These are phyloP conservation scores for Monosporozyma siamensis DNA, from an alignment of 805 yeast genomes.

Conservation along the genomic window DNA sequence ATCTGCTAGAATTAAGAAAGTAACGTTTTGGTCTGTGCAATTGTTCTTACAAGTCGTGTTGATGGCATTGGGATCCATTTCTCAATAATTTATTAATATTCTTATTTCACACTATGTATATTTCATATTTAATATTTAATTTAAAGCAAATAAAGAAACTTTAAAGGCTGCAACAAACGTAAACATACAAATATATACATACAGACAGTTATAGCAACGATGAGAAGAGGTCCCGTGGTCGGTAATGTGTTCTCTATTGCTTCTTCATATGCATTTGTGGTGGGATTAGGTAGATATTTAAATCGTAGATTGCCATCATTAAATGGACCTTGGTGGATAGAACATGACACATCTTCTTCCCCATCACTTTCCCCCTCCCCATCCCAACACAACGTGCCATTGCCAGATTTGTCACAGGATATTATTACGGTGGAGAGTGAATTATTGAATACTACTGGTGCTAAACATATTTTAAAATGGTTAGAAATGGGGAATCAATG, in stretches of 20 bases:
- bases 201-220: neutral
- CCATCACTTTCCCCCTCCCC: constrained; percentile 9
- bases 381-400: neutral
- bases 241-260: constrained; percentile 12
- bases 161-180: neutral
- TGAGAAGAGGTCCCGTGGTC: constrained; percentile 16
- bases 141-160: too few relatives aligned
- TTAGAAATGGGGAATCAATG: neutral
- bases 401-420: neutral
- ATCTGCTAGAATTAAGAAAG: constrained; percentile 61
- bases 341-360: too few relatives aligned
- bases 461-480: neutral
- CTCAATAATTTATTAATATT: constrained; percentile 27
- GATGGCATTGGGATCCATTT: constrained; percentile 72
- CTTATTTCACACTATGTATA: too few relatives aligned
- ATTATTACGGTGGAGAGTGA: constrained; percentile 1
- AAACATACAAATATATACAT: neutral
- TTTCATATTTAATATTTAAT: too few relatives aligned
- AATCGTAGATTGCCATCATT: constrained; percentile 8
- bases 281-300: constrained; percentile 9
- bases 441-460: neutral
- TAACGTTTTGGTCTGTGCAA: constrained; percentile 90
- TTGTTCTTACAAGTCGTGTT: constrained; percentile 70
- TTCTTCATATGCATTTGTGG: constrained; percentile 12
- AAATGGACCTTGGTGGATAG: neutral